Evolutionary conservation across 1,284 basidiomycete genomes (phyloP).

Genomic region (Gomphus bonarii): DNA sequence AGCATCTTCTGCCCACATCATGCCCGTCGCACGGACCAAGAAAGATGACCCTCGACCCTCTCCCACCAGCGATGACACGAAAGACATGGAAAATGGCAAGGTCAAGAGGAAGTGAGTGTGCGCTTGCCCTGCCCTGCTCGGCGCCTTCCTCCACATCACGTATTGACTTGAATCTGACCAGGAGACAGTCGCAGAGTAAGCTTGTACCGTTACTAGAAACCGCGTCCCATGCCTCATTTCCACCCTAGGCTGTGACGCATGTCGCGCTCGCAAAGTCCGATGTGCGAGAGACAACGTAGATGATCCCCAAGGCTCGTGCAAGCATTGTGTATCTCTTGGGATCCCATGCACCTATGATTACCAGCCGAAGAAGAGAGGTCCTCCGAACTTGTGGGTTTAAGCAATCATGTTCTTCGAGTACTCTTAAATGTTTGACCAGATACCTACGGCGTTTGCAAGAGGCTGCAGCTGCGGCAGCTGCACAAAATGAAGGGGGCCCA

Average conservation of each 20-base stretch:
- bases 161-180: slow-evolving; percentile 27
- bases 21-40: slow-evolving; percentile 58
- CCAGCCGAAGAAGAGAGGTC: slow-evolving; percentile 84
- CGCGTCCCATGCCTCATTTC: background rate
- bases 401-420: background rate
- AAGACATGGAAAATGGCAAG: slow-evolving; percentile 39
- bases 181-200: slow-evolving; percentile 73
- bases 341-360: slow-evolving; percentile 86
- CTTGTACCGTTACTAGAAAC: slow-evolving; percentile 12
- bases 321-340: slow-evolving; percentile 72
- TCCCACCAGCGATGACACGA: slow-evolving; percentile 43
- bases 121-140: slow-evolving; percentile 25
- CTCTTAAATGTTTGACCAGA: slow-evolving; percentile 26
- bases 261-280: slow-evolving; percentile 71
- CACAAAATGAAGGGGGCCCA: slow-evolving; percentile 27
- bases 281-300: slow-evolving; percentile 70
- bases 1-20: slow-evolving; percentile 25
- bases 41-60: slow-evolving; percentile 49
- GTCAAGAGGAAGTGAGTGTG: slow-evolving; percentile 64
- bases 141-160: slow-evolving; percentile 13
- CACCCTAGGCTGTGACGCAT: slow-evolving; percentile 67
- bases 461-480: slow-evolving; percentile 54
- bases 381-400: slow-evolving; percentile 69
- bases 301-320: slow-evolving; percentile 66
- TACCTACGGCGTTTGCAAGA: slow-evolving; percentile 73